Percentiles rank a stretch among this genome's conserved stretches.
These are phyloP conservation scores for Bruguiera parviflora DNA, from an alignment of 345 rosid species.

Conservation along the genomic window DNA sequence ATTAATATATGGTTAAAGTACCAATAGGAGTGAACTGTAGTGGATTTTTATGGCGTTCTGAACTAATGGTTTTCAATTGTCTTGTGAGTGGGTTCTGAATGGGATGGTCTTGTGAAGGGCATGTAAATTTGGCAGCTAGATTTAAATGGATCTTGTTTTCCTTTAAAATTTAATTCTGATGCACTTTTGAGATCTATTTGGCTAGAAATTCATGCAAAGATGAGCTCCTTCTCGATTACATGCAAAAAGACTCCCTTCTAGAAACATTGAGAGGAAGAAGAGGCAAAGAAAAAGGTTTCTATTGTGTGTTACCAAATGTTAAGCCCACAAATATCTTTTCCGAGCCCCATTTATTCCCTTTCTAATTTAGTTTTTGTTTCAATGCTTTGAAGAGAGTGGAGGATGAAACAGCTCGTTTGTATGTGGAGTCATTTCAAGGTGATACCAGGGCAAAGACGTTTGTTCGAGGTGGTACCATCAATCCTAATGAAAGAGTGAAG, in stretches of 20 bases:
- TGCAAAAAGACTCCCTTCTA: slow-evolving; percentile 94
- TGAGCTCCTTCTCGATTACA: slow-evolving; percentile 92
- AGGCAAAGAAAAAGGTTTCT: slow-evolving; percentile 84
- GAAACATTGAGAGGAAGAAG: slow-evolving; percentile 97
- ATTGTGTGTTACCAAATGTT: background rate
- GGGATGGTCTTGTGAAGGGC: too few relatives aligned
- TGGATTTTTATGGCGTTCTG: too few relatives aligned
- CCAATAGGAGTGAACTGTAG: too few relatives aligned
- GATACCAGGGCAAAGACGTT: slow-evolving; percentile 79
- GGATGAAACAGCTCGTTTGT: slow-evolving; percentile 91
- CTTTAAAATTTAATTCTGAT: background rate
- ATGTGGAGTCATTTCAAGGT: slow-evolving; percentile 92
- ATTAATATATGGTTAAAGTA: too few relatives aligned
- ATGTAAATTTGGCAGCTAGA: too few relatives aligned
- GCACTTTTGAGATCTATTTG: background rate
- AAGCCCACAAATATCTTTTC: background rate
- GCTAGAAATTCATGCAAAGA: slow-evolving; percentile 31
- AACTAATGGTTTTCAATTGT: too few relatives aligned
- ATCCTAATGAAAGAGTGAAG: slow-evolving; percentile 71
- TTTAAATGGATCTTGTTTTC: too few relatives aligned
- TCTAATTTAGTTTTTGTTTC: background rate
- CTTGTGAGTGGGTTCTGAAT: too few relatives aligned
- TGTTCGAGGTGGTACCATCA: slow-evolving; percentile 89
- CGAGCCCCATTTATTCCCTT: background rate
- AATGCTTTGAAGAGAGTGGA: slow-evolving; percentile 60